A percentile compares a stretch with the other conserved stretches of the same genome.
These are phyloP conservation scores for Aspergillus panamensis DNA, from an alignment of 495 filamentous ascomycete genomes.

Conservation along the genomic window DNA sequence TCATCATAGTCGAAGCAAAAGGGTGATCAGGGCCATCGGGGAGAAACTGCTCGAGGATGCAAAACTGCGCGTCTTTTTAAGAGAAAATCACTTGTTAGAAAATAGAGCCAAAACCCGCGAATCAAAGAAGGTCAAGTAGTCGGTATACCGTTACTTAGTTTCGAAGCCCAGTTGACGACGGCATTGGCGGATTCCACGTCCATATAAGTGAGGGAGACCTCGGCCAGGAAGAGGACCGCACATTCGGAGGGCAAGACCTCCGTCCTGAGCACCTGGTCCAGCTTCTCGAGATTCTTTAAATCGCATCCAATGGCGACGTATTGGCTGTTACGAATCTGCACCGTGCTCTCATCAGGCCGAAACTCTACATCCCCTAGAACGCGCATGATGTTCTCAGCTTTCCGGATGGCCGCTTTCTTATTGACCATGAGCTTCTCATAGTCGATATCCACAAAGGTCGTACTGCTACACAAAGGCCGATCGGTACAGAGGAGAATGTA, in stretches of 20 bases:
- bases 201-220: conserved; percentile 93
- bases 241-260: conserved; percentile 54
- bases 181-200: conserved; percentile 66
- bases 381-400: conserved; percentile 54
- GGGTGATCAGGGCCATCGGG: conserved; percentile 74
- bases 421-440: conserved; percentile 74
- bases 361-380: conserved; percentile 49
- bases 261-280: conserved; percentile 53
- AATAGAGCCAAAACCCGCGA: background rate
- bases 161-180: conserved; percentile 67
- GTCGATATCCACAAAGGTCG: conserved; percentile 81
- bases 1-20: conserved; percentile 84
- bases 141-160: conserved; percentile 62
- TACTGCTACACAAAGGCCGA: conserved; percentile 48
- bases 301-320: conserved; percentile 85
- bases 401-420: conserved; percentile 64
- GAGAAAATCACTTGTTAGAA: background rate
- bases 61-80: conserved; percentile 55
- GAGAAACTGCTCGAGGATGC: conserved; percentile 84
- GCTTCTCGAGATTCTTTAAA: conserved; percentile 57
- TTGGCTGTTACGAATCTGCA: conserved; percentile 58
- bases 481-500: conserved; percentile 75
- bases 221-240: conserved; percentile 73
- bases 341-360: conserved; percentile 37
- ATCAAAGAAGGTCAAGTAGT: no score